phyloP scores from a whole-genome alignment of 345 rosid genomes.

The Brassica cretica region DNA sequence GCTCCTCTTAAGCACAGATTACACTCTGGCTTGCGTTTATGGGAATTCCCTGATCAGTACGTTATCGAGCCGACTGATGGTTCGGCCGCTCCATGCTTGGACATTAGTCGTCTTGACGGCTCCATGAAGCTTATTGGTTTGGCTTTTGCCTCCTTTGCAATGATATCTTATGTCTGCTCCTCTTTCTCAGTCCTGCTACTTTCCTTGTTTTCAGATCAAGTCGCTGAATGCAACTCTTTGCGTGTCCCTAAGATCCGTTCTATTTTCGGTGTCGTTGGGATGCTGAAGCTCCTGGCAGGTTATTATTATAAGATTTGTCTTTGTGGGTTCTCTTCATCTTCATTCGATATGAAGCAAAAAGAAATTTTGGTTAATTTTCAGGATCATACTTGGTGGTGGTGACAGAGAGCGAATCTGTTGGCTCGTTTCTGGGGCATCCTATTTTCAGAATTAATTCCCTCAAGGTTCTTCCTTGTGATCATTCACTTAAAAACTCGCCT shows the following conservation, averaged over 20 bases:
- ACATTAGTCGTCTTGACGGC: slow-evolving; percentile 70
- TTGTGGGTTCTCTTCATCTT: background rate
- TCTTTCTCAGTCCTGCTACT: background rate
- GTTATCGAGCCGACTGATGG: slow-evolving; percentile 93
- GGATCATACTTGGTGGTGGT: slow-evolving; percentile 87
- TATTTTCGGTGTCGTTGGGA: slow-evolving; percentile 79
- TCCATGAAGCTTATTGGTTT: slow-evolving; percentile 69
- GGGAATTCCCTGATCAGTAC: slow-evolving; percentile 96
- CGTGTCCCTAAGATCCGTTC: slow-evolving; percentile 81
- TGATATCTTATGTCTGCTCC: background rate
- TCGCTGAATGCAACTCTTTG: slow-evolving; percentile 69
- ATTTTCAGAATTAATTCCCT: slow-evolving; percentile 68
- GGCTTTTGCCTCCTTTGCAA: slow-evolving; percentile 1
- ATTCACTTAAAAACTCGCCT: slow-evolving; percentile 58
- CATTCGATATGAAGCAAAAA: background rate
- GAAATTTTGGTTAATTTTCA: slow-evolving; percentile 17
- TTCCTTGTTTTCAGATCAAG: slow-evolving; percentile 46
- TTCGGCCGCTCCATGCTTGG: slow-evolving; percentile 61
- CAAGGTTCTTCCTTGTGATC: slow-evolving; percentile 83
- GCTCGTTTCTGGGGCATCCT: slow-evolving; percentile 76
- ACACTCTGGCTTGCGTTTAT: slow-evolving; percentile 75
- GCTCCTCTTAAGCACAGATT: slow-evolving; percentile 58
- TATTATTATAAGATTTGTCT: slow-evolving; percentile 30
- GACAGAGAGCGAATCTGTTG: slow-evolving; percentile 72
- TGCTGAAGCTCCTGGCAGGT: slow-evolving; percentile 93